A percentile compares a stretch with the other conserved stretches of the same genome.
Conservation (phyloP, 306 rosid species). For the Sicyos edulis region DNA sequence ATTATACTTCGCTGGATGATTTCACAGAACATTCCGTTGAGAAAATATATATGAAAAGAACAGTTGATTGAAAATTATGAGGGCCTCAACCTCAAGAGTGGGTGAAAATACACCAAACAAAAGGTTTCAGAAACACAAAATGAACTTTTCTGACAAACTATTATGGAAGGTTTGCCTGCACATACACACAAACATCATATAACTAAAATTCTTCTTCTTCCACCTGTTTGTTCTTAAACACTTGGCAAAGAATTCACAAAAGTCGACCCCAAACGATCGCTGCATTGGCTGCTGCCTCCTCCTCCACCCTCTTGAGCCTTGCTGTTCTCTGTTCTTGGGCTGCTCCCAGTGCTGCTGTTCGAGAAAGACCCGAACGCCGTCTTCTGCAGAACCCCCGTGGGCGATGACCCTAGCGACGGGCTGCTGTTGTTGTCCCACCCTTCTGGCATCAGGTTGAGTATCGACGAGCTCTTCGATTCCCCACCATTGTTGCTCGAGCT, state of each 20-base stretch:
- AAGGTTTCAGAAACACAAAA: slow-evolving; percentile 16
- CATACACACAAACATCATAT: slow-evolving; percentile 3
- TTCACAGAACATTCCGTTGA: not conserved
- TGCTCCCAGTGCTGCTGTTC: slow-evolving; percentile 86
- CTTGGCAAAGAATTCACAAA: slow-evolving; percentile 27
- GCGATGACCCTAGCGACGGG: slow-evolving; percentile 75
- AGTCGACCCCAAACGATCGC: slow-evolving; percentile 47
- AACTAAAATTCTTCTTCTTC: not conserved
- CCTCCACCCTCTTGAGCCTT: slow-evolving; percentile 56
- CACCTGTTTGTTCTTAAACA: not conserved
- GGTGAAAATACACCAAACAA: not conserved
- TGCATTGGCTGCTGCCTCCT: slow-evolving; percentile 64
- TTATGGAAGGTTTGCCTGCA: slow-evolving; percentile 14
- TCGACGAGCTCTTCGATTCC: slow-evolving; percentile 49
- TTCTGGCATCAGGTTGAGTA: slow-evolving; percentile 64
- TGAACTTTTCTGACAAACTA: slow-evolving; percentile 6
- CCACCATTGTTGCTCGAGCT: slow-evolving; percentile 33
- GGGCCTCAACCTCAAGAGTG: not conserved
- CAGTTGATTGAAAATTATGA: not conserved
- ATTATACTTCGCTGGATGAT: not conserved
- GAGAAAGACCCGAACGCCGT: slow-evolving; percentile 70
- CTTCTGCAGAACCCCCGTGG: slow-evolving; percentile 78
- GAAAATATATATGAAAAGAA: not conserved
- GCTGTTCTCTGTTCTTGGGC: slow-evolving; percentile 77
- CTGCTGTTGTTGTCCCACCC: slow-evolving; percentile 81